Conservation (phyloP, 768 basidiomycete species). For the Tulasnella calospora region DNA sequence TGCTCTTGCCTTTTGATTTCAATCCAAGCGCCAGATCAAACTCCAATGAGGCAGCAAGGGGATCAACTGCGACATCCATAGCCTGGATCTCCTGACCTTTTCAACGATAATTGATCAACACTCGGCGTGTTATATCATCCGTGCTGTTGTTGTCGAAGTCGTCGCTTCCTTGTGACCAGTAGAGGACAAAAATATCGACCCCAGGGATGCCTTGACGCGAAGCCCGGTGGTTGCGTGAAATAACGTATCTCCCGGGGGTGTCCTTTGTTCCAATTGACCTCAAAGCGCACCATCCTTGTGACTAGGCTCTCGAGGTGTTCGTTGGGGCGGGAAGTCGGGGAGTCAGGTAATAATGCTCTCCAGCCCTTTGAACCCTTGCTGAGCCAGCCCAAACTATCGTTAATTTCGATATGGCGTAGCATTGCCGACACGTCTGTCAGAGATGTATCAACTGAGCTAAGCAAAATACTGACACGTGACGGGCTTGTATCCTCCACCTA, state of each 20-base stretch:
- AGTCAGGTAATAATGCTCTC: background rate
- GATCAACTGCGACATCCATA: background rate
- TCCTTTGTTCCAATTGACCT: background rate
- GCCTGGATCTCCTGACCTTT: background rate
- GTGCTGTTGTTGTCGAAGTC: background rate
- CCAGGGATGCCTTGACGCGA: background rate
- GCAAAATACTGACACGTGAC: background rate
- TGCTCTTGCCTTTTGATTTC: background rate
- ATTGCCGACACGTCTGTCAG: background rate
- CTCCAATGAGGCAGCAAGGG: background rate
- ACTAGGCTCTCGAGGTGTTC: background rate
- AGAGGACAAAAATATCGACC: background rate
- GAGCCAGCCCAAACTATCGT: background rate
- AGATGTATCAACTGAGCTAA: background rate
- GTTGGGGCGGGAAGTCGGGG: background rate
- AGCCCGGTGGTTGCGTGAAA: background rate
- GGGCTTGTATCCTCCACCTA: background rate
- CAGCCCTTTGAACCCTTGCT: background rate
- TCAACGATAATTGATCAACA: background rate
- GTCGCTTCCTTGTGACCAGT: background rate
- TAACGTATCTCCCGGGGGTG: background rate
- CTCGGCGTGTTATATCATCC: background rate
- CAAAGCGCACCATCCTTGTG: background rate
- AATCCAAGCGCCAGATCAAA: background rate
- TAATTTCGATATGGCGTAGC: background rate